Percentiles rank a stretch among this genome's conserved stretches.
Conservation (phyloP, 306 rosid genomes). For the Ziziphus jujuba region DNA sequence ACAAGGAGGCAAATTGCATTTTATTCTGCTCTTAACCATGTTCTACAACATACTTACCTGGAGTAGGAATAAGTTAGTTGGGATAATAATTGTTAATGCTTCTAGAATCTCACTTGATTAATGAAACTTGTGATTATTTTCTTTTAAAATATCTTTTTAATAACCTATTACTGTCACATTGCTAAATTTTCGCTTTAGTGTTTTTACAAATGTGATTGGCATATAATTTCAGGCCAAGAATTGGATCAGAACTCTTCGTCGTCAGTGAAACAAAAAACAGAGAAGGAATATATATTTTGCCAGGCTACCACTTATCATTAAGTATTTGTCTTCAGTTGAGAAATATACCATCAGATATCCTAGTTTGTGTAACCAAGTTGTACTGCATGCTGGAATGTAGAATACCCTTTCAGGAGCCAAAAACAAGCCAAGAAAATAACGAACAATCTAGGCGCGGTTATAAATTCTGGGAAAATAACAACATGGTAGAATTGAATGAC, state of each 20-base stretch:
- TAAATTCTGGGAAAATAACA: slow-evolving; percentile 48
- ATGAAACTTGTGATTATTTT: too few species aligned
- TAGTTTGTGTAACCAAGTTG: slow-evolving; percentile 28
- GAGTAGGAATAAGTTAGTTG: too few species aligned
- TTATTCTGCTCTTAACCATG: too few species aligned
- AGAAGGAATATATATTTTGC: slow-evolving; percentile 27
- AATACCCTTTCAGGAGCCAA: slow-evolving; percentile 25
- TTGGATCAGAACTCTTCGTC: slow-evolving; percentile 52
- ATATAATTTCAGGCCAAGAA: slow-evolving; percentile 47
- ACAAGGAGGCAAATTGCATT: too few species aligned
- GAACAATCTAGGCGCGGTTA: slow-evolving; percentile 4
- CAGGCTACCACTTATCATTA: slow-evolving; percentile 48
- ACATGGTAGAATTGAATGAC: slow-evolving; percentile 44
- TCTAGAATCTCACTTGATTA: too few species aligned
- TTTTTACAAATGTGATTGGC: not conserved
- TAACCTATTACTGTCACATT: not conserved
- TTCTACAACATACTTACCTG: too few species aligned
- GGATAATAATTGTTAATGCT: too few species aligned
- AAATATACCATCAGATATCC: slow-evolving; percentile 33
- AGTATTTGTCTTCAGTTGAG: slow-evolving; percentile 59
- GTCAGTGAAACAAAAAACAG: slow-evolving; percentile 25
- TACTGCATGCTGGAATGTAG: slow-evolving; percentile 55
- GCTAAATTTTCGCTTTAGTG: not conserved
- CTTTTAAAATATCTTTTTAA: too few species aligned
- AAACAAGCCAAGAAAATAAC: slow-evolving; percentile 5